Base-by-base conservation (phyloP, 1,284 basidiomycete species). In the Vanrija humicola region DNA sequence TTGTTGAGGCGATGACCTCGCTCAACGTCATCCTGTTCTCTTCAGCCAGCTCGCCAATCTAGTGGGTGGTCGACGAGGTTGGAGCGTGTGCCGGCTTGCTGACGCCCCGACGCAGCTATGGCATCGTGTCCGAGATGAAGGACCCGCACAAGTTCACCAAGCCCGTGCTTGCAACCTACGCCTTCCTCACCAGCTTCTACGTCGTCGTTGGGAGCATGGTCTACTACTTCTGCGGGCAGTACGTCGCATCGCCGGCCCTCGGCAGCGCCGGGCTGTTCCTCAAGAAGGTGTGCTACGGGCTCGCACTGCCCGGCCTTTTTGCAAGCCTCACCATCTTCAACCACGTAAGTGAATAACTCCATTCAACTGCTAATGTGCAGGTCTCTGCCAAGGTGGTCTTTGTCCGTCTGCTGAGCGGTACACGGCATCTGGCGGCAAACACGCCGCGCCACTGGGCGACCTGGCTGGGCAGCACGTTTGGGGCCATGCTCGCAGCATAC, bases 281-380 rank as follows among this genome's bases (percentile, higher is more conserved):
- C 50, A 65, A 66, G 59, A 64, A 66, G 55, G 52, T 76, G 48
- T 64, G 65, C 18, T 77, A 76, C 59, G 74, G 74, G 21, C 61
- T 77, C 44, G 72, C 69, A 10, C 50, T 77, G n/a, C 72, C 71
- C 0, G 72, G 65, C 10, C 62, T 77, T 1, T 46, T 51, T 23
- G 58, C 50, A n/a, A 42, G 42, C 5, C 43, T 59, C 8, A 54
- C 54, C 12, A 59, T 59, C 38, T 59, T 47, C 52, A 48, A 56
- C 52, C 47, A 58, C 45, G 34, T 34, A 15, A 34, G 34, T 14
- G n/a, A n/a, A n/a, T n/a, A n/a, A n/a, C n/a, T n/a, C n/a, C n/a
- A n/a, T n/a, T n/a, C n/a, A n/a, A n/a, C n/a, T n/a, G n/a, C n/a
- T n/a, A n/a, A n/a, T n/a, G n/a, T n/a, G n/a, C 40, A 67, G 63